phyloP scores from a whole-genome alignment of 2,329 filamentous ascomycete species.

The Periglandula ipomoeae region DNA sequence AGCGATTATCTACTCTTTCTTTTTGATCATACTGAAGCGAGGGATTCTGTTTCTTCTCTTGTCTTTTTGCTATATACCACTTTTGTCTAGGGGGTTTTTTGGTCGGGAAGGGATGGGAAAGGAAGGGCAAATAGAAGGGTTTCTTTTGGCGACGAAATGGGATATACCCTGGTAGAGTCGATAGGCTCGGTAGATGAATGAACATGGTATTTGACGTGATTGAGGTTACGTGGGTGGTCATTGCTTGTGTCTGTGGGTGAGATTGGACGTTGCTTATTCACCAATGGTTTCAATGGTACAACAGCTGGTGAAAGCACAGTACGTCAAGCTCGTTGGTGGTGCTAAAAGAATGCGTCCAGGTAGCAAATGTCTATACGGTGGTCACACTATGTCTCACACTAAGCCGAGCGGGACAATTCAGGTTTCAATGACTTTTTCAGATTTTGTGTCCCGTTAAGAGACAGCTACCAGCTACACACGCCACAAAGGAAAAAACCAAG shows the following conservation, averaged over 20 bases:
- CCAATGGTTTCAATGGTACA: no score
- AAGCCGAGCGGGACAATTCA: background rate
- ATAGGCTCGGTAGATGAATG: background rate
- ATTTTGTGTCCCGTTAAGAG: constrained; percentile 11
- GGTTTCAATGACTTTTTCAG: background rate
- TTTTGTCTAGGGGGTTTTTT: background rate
- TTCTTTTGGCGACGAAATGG: constrained; percentile 3
- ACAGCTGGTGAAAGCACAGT: no score
- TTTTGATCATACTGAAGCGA: constrained; percentile 2
- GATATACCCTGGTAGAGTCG: constrained; percentile 5
- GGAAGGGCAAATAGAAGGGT: constrained; percentile 11
- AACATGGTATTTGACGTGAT: constrained; percentile 3
- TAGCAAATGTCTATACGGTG: no score
- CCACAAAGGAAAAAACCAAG: constrained; percentile 16
- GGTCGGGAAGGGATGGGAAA: background rate
- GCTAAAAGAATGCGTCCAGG: no score
- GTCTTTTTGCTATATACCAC: constrained; percentile 5
- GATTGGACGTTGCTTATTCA: no score
- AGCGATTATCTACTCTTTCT: constrained; percentile 1
- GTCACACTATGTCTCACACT: no score
- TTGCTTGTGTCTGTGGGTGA: background rate
- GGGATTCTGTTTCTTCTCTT: background rate
- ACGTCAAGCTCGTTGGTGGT: no score
- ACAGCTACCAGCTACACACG: background rate
- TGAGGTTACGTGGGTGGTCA: no score